Base-by-base conservation (phyloP, 176 grass and related monocot species). In the Bromus sterilis region DNA sequence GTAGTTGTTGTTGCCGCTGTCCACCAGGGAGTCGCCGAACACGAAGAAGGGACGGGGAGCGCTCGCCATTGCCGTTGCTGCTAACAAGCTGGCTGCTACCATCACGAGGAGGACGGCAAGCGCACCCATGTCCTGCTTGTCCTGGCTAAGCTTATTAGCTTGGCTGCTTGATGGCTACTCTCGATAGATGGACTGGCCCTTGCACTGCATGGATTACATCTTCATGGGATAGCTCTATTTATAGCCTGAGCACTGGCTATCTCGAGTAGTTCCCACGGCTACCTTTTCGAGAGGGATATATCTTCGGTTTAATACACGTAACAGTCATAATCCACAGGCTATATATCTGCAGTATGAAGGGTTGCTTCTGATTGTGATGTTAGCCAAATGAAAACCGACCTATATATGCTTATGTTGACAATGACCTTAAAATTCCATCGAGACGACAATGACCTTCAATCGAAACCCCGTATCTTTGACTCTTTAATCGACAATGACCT, bases 1-100 rank as follows among this genome's bases (percentile, higher is more conserved):
- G 68, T 71, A 71, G 40, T 71, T 71, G 68, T 71, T 71, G 68
- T 71, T 71, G 68, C 68, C 68, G 68, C 68, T 71, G 68, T 71
- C 68, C 40, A 71, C 68, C 40, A 71, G 40, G 12, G 68, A 71
- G 68, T 71, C 68, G 68, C 68, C 68, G 40, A 71, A 71, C 68
- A 71, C 68, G 1, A 71, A 71, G 68, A 71, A 71, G 40, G 68
- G 68, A 0, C 68, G 68, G 30, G 68, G 68, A 71, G 9, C 12
- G 12, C 11, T 44, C 25, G 68, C 35, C 35, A 11, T 41, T 3
- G 49, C 18, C 1, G 49, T 20, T 9, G 49, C 46, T 8, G 46
- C 49, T 20, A 20, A 4, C 49, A 53, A n/a, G n/a, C n/a, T 21
- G 49, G 18, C 49, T 21, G 49, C 49, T 9, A 21, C 49, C 49